Base-by-base conservation (phyloP, 108 stramenopile genomes). In the Cyclotella kingstonii region DNA sequence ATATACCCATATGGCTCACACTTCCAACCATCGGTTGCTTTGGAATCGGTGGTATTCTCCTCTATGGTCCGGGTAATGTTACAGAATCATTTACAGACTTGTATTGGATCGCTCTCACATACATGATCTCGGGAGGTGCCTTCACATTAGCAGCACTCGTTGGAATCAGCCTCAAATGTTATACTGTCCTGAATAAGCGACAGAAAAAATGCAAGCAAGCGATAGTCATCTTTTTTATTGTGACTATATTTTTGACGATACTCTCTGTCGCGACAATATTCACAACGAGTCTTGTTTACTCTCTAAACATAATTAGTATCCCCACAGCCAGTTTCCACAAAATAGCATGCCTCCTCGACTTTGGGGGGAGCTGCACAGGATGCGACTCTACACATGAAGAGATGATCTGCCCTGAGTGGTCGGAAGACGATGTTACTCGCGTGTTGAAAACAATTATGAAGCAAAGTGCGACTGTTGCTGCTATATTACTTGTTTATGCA, bases 361-460 rank as follows among this genome's bases (percentile, higher is more conserved):
- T 51, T 4, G 73, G 42, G 15, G 76, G 54, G 4, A 75, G 69
- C 25, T 92, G 91, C 59, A 78, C 87, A 8, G 52, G 62, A 22
- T 89, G 87, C 49, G 72, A 78, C 34, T 55, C 43, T 4, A 19
- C 27, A 3, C 33, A 68, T 34, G 50, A 52, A 25, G 57, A 50
- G 0, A 8, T 55, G 14, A 59, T 65, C n/a, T 92, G 91, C 56
- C 91, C 91, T 1, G 86, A 89, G 50, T 92, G 91, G 91, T 60
- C 66, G 8, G 38, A 70, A 14, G 76, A 73, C 6, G 87, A 92
- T 51, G 84, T 89, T 18, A 71, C 56, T 19, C 58, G 17, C 26
- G 75, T 92, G 38, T 60, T 87, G 34, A 85, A 82, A 55, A 79
- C 85, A 23, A 84, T 84, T 46, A 54, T 85, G 63, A 92, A 92